A percentile compares a stretch with the other conserved stretches of the same genome.
These are phyloP conservation scores for Tricharina praecox DNA, from an alignment of 495 filamentous ascomycete genomes.

Conservation along the genomic window DNA sequence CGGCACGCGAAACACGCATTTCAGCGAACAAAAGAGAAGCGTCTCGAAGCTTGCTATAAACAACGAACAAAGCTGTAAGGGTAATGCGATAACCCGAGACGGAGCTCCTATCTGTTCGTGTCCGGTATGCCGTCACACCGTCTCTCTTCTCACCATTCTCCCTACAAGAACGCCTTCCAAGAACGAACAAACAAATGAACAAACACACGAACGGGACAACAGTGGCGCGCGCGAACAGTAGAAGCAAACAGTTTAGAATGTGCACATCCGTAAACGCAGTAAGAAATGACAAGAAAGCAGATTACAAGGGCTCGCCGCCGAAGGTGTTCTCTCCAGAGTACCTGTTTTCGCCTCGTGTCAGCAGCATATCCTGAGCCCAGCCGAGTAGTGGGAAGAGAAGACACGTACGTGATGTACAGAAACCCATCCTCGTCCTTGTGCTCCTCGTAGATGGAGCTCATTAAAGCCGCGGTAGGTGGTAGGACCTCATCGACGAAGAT, in stretches of 20 bases:
- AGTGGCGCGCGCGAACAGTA: too few relatives aligned
- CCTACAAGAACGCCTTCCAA: constrained; percentile 3
- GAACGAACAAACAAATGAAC: not conserved
- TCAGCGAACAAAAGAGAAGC: too few relatives aligned
- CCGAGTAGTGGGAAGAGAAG: too few relatives aligned
- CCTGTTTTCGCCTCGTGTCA: too few relatives aligned
- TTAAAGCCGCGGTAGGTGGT: constrained; percentile 88
- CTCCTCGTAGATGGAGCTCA: constrained; percentile 99
- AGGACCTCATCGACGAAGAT: constrained; percentile 99
- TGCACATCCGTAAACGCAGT: not conserved
- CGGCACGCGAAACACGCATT: too few relatives aligned
- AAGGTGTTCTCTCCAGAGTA: constrained; percentile 99
- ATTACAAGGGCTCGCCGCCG: constrained; percentile 39
- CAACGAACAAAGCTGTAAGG: too few relatives aligned
- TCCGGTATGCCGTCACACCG: too few relatives aligned
- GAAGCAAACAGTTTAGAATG: constrained; percentile 1
- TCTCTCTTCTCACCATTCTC: not conserved
- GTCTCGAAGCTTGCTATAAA: too few relatives aligned
- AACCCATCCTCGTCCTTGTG: constrained; percentile 63
- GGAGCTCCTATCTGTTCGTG: too few relatives aligned
- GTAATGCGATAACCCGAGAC: too few relatives aligned
- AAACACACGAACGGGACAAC: not conserved
- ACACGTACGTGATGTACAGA: constrained; percentile 52
- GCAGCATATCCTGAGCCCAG: too few relatives aligned
- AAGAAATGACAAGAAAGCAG: not conserved